phyloP scores from a whole-genome alignment of 169 alveolate genomes.

The Plasmodium adleri region DNA sequence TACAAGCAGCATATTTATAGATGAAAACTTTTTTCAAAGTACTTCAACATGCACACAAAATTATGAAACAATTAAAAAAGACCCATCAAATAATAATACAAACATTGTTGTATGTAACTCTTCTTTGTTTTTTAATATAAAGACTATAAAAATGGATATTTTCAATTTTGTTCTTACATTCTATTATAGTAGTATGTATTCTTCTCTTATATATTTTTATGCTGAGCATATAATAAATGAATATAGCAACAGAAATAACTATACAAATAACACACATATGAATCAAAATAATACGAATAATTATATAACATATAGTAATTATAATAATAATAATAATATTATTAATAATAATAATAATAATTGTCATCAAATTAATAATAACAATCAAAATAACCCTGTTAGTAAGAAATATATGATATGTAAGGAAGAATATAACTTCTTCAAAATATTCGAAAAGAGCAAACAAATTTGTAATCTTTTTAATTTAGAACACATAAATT shows the following conservation, averaged over 20 bases:
- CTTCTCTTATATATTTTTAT: slow-evolving; percentile 29
- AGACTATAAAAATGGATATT: neutral
- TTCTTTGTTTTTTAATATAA: neutral
- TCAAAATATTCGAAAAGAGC: slow-evolving; percentile 35
- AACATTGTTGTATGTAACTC: too few relatives aligned
- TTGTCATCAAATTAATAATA: too few relatives aligned
- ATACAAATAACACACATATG: too few relatives aligned
- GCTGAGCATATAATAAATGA: slow-evolving; percentile 54
- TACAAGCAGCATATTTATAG: slow-evolving; percentile 2
- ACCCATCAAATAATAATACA: neutral
- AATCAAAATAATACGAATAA: too few relatives aligned
- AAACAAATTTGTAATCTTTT: slow-evolving; percentile 22
- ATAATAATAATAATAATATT: too few relatives aligned
- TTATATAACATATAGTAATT: too few relatives aligned
- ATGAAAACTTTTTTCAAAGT: neutral
- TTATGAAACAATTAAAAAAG: neutral
- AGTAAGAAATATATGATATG: neutral
- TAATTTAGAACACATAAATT: neutral
- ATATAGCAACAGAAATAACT: slow-evolving; percentile 8
- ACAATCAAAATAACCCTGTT: neutral
- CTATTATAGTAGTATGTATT: slow-evolving; percentile 14
- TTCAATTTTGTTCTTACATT: slow-evolving; percentile 6
- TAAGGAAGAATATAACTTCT: slow-evolving; percentile 31
- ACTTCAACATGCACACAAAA: neutral
- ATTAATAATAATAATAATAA: neutral